Evolutionary conservation across 257 asterid genomes (phyloP).

Genomic region (Solanum chaucha): DNA sequence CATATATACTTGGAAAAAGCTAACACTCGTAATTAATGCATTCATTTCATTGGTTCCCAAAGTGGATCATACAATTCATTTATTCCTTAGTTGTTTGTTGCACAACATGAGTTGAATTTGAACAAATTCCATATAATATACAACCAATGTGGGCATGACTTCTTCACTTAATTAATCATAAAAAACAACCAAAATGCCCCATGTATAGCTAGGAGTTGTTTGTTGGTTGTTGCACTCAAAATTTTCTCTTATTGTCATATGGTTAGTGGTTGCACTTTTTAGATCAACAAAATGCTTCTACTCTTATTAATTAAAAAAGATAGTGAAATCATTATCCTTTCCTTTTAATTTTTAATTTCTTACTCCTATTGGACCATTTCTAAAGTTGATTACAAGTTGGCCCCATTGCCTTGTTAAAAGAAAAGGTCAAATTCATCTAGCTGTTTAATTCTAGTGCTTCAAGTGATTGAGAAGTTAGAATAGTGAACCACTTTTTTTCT

Average conservation of each 20-base stretch:
- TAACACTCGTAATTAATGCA: neutral
- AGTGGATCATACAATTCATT: neutral
- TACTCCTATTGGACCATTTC: slow-evolving; percentile 1
- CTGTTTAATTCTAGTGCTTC: neutral
- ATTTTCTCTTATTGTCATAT: neutral
- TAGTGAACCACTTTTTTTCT: neutral
- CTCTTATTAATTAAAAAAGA: neutral
- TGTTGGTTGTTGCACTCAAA: slow-evolving; percentile 29
- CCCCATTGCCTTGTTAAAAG: neutral
- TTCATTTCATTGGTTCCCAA: neutral
- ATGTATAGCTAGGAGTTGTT: slow-evolving; percentile 13
- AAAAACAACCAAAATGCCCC: neutral
- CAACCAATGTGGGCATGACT: neutral
- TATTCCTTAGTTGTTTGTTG: neutral
- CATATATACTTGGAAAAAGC: neutral
- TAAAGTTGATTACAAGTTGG: neutral
- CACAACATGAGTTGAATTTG: neutral
- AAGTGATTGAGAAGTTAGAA: neutral
- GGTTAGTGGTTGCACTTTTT: slow-evolving; percentile 13
- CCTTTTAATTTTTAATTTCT: neutral
- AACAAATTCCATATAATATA: neutral
- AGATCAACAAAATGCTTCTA: slow-evolving; percentile 11
- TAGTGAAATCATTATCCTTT: neutral
- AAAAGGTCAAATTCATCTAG: neutral
- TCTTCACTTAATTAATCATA: neutral